phyloP scores from a whole-genome alignment of 225 moss, liverwort and hornwort genomes.

The Physcomitrium patens region DNA sequence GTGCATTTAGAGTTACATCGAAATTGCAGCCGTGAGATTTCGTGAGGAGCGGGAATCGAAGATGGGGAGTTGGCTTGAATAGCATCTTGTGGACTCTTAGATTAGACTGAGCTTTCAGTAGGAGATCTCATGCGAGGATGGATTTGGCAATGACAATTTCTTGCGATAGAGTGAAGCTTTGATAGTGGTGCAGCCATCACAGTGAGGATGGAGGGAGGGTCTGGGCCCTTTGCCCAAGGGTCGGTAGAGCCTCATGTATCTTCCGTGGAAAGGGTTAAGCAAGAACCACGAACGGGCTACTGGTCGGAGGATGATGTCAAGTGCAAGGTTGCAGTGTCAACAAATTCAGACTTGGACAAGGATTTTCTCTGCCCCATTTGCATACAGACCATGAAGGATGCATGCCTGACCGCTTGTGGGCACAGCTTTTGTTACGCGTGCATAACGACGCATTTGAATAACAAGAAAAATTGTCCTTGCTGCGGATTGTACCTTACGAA shows the following conservation, averaged over 20 bases:
- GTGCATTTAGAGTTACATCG: slow-evolving; percentile 25
- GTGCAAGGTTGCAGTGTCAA: slow-evolving; percentile 43
- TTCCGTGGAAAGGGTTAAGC: slow-evolving; percentile 64
- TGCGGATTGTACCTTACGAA: slow-evolving; percentile 80
- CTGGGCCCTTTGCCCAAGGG: slow-evolving; percentile 51
- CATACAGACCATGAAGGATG: slow-evolving; percentile 96
- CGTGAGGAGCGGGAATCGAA: slow-evolving; percentile 13
- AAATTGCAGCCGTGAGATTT: slow-evolving; percentile 30
- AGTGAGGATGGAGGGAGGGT: slow-evolving; percentile 61
- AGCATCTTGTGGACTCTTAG: not conserved
- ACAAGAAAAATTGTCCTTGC: slow-evolving; percentile 90
- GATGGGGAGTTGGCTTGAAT: slow-evolving; percentile 32
- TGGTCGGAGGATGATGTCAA: slow-evolving; percentile 64
- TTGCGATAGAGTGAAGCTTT: slow-evolving; percentile 6
- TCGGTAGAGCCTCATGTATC: slow-evolving; percentile 78
- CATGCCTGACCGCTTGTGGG: slow-evolving; percentile 90
- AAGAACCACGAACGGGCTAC: slow-evolving; percentile 59
- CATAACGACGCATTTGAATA: slow-evolving; percentile 87
- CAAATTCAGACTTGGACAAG: slow-evolving; percentile 73
- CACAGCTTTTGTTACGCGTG: slow-evolving; percentile 98
- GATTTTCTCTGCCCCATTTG: slow-evolving; percentile 98
- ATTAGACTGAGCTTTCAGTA: slow-evolving; percentile 8
- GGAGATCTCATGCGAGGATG: not conserved
- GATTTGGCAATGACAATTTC: slow-evolving; percentile 1
- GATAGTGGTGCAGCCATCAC: slow-evolving; percentile 4